phyloP scores from a whole-genome alignment of 2,329 filamentous ascomycete genomes.

The Rhinocladiella mackenziei region DNA sequence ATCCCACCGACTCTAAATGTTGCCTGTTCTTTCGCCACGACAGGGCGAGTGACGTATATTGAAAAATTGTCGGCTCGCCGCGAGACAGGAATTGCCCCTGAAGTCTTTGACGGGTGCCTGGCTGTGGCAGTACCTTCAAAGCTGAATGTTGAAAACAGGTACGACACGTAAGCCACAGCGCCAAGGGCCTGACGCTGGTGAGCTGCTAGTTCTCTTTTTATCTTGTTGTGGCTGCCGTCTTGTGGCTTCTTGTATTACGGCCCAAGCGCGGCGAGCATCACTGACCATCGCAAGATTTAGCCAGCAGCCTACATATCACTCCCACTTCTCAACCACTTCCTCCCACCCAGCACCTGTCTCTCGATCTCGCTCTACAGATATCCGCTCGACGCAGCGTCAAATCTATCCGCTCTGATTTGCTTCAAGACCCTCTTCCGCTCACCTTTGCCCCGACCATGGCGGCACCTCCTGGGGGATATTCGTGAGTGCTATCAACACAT shows the following conservation, averaged over 20 bases:
- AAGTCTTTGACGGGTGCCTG: conserved; percentile 16
- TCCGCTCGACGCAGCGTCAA: conserved; percentile 18
- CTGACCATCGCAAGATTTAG: conserved; percentile 21
- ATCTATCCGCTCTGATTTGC: conserved; percentile 10
- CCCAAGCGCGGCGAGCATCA: no score
- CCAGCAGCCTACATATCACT: conserved; percentile 21
- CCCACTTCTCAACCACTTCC: conserved; percentile 4
- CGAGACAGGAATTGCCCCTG: no score
- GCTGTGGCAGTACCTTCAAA: conserved; percentile 5
- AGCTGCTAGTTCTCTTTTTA: no score
- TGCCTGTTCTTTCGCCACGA: no score
- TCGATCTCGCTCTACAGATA: conserved; percentile 13
- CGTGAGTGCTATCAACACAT: conserved; percentile 40
- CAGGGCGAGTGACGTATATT: no score
- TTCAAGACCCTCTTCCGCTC: conserved; percentile 17
- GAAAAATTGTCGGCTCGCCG: no score
- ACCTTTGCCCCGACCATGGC: conserved; percentile 40
- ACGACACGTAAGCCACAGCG: conserved; percentile 19
- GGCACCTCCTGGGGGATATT: conserved; percentile 41
- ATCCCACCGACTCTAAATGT: no score
- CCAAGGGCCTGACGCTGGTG: no score
- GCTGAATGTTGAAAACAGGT: no score
- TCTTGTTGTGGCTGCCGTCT: no score
- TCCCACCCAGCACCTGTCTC: conserved; percentile 8
- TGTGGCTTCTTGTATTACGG: no score